These are phyloP conservation scores for Schoenoplectus tabernaemontani DNA, from an alignment of 202 grass and related monocot species.

Conservation along the genomic window DNA sequence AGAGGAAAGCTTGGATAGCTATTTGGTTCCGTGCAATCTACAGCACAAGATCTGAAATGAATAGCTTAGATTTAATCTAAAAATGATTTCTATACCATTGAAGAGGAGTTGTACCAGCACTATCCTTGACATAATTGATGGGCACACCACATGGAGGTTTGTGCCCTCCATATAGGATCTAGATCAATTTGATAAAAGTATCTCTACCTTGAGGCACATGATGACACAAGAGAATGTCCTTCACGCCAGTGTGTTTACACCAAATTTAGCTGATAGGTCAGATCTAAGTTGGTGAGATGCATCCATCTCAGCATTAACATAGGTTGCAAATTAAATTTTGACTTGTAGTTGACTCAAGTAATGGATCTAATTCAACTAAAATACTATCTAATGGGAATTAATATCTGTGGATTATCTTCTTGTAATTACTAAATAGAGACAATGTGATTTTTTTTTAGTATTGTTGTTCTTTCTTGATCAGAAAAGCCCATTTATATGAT, in stretches of 20 bases:
- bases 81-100: slow-evolving; percentile 5
- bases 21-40: not conserved
- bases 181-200: not conserved
- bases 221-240: slow-evolving; percentile 18
- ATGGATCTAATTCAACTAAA: not conserved
- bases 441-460: not conserved
- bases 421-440: not conserved
- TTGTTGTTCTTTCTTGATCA: not conserved
- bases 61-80: not conserved
- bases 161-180: not conserved
- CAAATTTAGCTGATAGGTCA: slow-evolving; percentile 20
- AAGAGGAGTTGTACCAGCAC: not conserved
- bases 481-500: not conserved
- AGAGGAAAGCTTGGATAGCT: not conserved
- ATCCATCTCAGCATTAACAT: slow-evolving; percentile 24
- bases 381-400: not conserved
- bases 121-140: not conserved
- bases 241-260: slow-evolving; percentile 5
- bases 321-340: slow-evolving; percentile 18
- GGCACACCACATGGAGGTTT: not conserved
- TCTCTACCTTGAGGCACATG: not conserved
- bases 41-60: not conserved
- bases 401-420: not conserved
- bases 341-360: slow-evolving; percentile 27
- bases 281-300: slow-evolving; percentile 20